A percentile compares a stretch with the other conserved stretches of the same genome.
Evolutionary conservation across 2,329 filamentous ascomycete species (phyloP).

Genomic region (Venturia nashicola): DNA sequence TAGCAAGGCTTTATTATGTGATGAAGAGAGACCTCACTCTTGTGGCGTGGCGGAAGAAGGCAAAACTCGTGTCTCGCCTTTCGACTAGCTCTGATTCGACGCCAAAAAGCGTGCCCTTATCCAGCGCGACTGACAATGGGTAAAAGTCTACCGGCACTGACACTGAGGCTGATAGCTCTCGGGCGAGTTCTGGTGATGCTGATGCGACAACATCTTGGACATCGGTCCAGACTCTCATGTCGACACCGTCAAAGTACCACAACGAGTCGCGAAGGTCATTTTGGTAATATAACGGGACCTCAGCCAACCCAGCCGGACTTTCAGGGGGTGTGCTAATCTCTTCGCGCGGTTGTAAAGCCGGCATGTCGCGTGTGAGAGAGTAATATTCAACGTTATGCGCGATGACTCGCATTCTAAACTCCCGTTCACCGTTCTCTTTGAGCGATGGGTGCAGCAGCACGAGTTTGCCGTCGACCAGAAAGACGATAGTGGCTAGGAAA

Average conservation of each 20-base stretch:
- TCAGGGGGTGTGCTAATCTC: constrained; percentile 34
- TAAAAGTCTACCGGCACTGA: constrained; percentile 88
- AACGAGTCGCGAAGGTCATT: constrained; percentile 67
- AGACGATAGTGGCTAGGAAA: constrained; percentile 80
- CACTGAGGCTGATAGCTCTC: constrained; percentile 63
- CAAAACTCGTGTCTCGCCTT: constrained; percentile 80
- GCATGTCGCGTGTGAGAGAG: constrained; percentile 79
- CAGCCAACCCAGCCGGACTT: constrained; percentile 24
- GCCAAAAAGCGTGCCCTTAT: constrained; percentile 80
- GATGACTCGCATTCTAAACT: constrained; percentile 97
- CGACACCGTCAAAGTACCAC: constrained; percentile 85
- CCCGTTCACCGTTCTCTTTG: constrained; percentile 70
- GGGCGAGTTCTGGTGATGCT: constrained; percentile 49
- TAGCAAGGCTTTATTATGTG: not conserved
- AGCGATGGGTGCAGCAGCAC: constrained; percentile 81
- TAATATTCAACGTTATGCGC: constrained; percentile 96
- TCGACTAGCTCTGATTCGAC: constrained; percentile 91
- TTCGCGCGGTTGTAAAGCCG: constrained; percentile 24
- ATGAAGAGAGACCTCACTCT: constrained; percentile 44
- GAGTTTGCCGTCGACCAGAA: constrained; percentile 94
- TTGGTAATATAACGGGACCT: constrained; percentile 34
- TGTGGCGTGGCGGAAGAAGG: constrained; percentile 77
- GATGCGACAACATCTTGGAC: constrained; percentile 71
- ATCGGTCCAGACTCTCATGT: constrained; percentile 81
- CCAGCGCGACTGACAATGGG: constrained; percentile 74